Percentiles rank a stretch among this genome's conserved stretches.
Conservation (phyloP, 345 rosid species). For the Arabis hirsuta region DNA sequence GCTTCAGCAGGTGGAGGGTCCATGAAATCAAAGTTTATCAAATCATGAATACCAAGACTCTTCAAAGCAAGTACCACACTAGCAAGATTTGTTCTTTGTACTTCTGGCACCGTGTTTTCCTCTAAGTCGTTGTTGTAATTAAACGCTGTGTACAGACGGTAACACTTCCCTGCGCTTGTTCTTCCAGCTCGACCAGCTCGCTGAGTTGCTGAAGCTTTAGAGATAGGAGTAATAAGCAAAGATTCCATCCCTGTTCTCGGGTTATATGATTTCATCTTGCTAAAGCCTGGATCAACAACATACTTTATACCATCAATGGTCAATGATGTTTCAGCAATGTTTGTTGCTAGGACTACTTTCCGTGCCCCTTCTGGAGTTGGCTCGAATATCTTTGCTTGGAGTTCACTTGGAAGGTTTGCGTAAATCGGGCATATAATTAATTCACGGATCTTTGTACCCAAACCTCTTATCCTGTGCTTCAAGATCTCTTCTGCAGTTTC, state of each 20-base stretch:
- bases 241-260: conserved; percentile 99
- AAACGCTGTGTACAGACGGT: conserved; percentile 80
- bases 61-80: conserved; percentile 89
- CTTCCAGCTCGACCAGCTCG: conserved; percentile 98
- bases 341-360: conserved; percentile 94
- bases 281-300: conserved; percentile 95
- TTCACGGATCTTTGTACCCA: conserved; percentile 94
- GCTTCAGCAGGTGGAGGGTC: conserved; percentile 99
- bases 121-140: conserved; percentile 86
- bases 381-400: conserved; percentile 95
- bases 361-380: conserved; percentile 98
- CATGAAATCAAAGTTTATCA: conserved; percentile 92
- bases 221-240: conserved; percentile 83
- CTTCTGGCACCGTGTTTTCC: conserved; percentile 91
- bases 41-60: conserved; percentile 98
- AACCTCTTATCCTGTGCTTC: conserved; percentile 85
- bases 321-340: conserved; percentile 96
- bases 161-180: conserved; percentile 96
- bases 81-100: conserved; percentile 94
- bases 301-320: conserved; percentile 94
- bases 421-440: conserved; percentile 95
- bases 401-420: conserved; percentile 96
- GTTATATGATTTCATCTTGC: conserved; percentile 95
- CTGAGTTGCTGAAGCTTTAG: conserved; percentile 96
- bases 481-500: conserved; percentile 92